Evolutionary conservation across 1,284 basidiomycete genomes (phyloP).

Genomic region (Tremellales sp.): DNA sequence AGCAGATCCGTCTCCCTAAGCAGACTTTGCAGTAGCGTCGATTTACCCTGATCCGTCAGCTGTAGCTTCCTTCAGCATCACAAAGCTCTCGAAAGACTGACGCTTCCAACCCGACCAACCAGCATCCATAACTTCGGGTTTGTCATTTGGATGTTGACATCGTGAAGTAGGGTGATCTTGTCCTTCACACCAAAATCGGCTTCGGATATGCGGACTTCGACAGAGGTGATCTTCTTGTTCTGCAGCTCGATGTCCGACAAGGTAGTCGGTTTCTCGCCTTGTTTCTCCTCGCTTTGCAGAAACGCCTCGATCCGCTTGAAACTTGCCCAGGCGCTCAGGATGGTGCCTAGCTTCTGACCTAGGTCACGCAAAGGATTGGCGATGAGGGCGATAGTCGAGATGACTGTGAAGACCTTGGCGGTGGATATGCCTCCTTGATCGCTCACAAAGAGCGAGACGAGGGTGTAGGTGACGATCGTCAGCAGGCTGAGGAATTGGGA

Average conservation of each 20-base stretch:
- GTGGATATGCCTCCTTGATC: constrained; percentile 6
- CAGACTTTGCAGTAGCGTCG: constrained; percentile 58
- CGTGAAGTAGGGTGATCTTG: constrained; percentile 59
- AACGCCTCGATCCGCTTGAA: constrained; percentile 71
- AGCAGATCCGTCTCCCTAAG: constrained; percentile 59
- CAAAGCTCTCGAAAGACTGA: not conserved
- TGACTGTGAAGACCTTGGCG: constrained; percentile 18
- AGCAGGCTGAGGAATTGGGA: constrained; percentile 12
- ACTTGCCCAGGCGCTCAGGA: constrained; percentile 17
- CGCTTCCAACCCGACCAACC: constrained; percentile 17
- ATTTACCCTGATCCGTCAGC: constrained; percentile 57
- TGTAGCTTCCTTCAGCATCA: not conserved
- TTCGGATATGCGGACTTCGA: constrained; percentile 52
- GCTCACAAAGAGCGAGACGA: constrained; percentile 10
- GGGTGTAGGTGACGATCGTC: constrained; percentile 16
- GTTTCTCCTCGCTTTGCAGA: constrained; percentile 69
- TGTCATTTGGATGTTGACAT: constrained; percentile 59
- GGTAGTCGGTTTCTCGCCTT: constrained; percentile 21
- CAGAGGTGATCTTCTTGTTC: constrained; percentile 18
- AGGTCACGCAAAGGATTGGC: constrained; percentile 14
- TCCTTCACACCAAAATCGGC: constrained; percentile 47
- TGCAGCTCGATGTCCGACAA: not conserved
- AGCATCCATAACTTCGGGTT: constrained; percentile 17
- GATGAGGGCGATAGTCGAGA: constrained; percentile 15
- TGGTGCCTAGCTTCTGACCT: constrained; percentile 10